A percentile compares a stretch with the other conserved stretches of the same genome.
Evolutionary conservation across 176 grass and related monocot species (phyloP).

Genomic region (Metroxylon sagu): DNA sequence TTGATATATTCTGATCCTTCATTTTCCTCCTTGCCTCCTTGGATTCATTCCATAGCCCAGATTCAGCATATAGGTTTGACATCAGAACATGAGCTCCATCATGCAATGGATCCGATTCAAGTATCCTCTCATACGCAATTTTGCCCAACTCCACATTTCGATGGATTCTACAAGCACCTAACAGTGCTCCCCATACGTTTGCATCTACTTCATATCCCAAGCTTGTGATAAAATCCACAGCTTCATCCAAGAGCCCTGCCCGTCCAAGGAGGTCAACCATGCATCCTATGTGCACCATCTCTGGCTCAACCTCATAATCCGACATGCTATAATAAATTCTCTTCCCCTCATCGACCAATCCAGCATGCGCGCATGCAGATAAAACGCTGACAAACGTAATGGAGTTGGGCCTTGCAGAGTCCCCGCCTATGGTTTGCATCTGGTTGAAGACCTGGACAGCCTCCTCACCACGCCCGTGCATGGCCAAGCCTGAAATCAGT

Average conservation of each 20-base stretch:
- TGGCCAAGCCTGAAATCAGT: constrained; percentile 4
- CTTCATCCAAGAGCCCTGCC: neutral
- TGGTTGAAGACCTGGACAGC: neutral
- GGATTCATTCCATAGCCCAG: neutral
- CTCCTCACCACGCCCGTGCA: neutral
- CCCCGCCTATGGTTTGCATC: neutral
- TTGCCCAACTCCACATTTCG: constrained; percentile 1
- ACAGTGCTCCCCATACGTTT: constrained; percentile 1
- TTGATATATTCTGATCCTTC: neutral
- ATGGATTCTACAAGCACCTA: constrained; percentile 5
- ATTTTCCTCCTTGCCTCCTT: neutral
- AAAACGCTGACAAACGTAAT: constrained; percentile 1
- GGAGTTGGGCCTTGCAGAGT: neutral
- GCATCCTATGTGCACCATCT: neutral
- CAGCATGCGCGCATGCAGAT: constrained; percentile 6
- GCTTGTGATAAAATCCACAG: neutral
- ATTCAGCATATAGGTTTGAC: constrained; percentile 1
- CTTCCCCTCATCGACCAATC: constrained; percentile 1
- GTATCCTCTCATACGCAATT: constrained; percentile 1
- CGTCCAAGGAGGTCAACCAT: constrained; percentile 7
- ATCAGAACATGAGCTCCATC: constrained; percentile 7
- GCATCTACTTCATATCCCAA: neutral
- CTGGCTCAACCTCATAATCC: neutral
- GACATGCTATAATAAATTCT: constrained; percentile 1
- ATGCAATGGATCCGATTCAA: constrained; percentile 9